Base-by-base conservation (phyloP, 768 basidiomycete species). In the Termitomyces sp. region DNA sequence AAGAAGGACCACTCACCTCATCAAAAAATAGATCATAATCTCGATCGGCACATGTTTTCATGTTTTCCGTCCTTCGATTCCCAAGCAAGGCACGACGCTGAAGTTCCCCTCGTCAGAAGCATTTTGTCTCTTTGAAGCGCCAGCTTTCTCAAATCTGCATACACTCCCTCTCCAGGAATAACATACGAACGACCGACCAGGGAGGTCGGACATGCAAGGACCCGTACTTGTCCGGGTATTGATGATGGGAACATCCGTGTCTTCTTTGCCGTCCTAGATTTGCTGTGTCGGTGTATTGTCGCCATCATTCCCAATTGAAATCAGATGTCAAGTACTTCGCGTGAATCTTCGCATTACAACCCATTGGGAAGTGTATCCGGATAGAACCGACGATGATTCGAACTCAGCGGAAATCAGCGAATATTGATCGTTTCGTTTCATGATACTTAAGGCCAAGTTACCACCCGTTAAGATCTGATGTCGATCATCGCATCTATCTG, bases 11-110 rank as follows among this genome's bases (percentile, higher is more conserved):
- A 31, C 29, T 48, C 42, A 49, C 37, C 60, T 51, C 60, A 61
- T 58, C 57, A 44, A 22, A 51, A 58, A 53, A 49, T 44, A 52
- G 34, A 53, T 56, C 54, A 61, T 61, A 56, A 55, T 61, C 60
- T 58, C 46, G 60, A 60, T 60, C 60, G 20, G 41, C 56, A 52
- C 57, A 58, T 58, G 60, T 44, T 36, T 22, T 29, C 4, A 2
- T 22, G 29, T 29, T 6, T 29, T 29, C 29, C n/a, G 29, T 29
- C 12, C 39, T 55, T 36, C 18, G 36, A 51, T n/a, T 28, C 24
- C 24, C 37, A 31, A 22, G 22, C 34, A 51, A 61, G 53, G 5
- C n/a, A n/a, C n/a, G n/a, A 15, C 5, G 13, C 45, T 46, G 13
- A 26, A 45, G 13, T 15, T 44, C 2, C 12, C 44, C 22, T 37